Base-by-base conservation (phyloP, 768 basidiomycete genomes). In the Suillus cothurnatus region DNA sequence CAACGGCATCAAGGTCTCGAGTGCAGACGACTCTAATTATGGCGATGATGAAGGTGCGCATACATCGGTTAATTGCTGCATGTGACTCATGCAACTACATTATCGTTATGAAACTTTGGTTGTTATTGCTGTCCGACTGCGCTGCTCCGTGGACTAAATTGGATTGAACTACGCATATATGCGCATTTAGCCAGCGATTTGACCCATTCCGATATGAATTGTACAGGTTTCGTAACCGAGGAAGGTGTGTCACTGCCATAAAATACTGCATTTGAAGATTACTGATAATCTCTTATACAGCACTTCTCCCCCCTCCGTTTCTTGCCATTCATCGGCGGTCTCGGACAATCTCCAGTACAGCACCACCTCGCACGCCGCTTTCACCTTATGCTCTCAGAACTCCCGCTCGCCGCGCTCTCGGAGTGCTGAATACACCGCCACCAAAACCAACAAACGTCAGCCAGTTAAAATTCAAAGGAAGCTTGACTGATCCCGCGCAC, bases 401-500 rank as follows among this genome's bases (percentile, higher is more conserved):
- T 9, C 74, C 79, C 31, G 72, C 70, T 61, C 73, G 78, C 65
- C 77, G 74, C 41, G 76, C 82, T 31, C 73, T 80, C 47, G 78
- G 73, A 39, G 72, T 74, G 55, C 70, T 82, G 68, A 78, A 77
- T 52, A 92, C 90, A 52, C 90, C 90, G 64, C 88, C 90, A n/a
- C 89, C 84, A 1, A 89, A 88, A 69, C 80, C 84, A 56, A 77
- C 81, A n/a, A 78, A 85, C 63, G 75, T 81, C 11, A 81, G 76
- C 66, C 84, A 85, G 71, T 81, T 88, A 41, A 87, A 87, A 73
- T 76, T 88, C 41, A 88, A 91, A 69, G 91, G 91, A 60, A 86
- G 88, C 70, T 77, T 87, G 62, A 92, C 91, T 3, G 91, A 92
- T 72, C 91, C 91, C 26, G 85, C 88, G 11, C 85, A 78, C 61